phyloP scores from a whole-genome alignment of 768 basidiomycete species.

The Myochromella boudieri region DNA sequence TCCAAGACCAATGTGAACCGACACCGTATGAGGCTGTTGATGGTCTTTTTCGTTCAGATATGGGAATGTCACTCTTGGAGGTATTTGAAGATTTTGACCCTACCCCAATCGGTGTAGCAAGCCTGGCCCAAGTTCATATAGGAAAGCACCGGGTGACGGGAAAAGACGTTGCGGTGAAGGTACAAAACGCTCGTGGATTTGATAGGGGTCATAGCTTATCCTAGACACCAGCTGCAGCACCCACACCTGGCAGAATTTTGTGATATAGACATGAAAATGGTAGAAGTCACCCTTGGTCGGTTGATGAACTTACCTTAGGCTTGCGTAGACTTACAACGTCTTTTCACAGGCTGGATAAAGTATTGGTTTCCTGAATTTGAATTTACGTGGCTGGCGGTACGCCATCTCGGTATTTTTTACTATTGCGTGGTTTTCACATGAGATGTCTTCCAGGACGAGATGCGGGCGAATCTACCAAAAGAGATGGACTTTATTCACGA shows the following conservation, averaged over 20 bases:
- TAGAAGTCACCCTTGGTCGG: slow-evolving; percentile 69
- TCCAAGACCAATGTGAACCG: slow-evolving; percentile 93
- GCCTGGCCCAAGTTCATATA: slow-evolving; percentile 93
- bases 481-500: slow-evolving; percentile 97
- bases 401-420: slow-evolving; percentile 8
- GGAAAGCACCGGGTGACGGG: slow-evolving; percentile 73
- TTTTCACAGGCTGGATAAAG: slow-evolving; percentile 72
- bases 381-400: slow-evolving; percentile 84
- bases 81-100: slow-evolving; percentile 87
- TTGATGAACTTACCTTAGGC: background rate
- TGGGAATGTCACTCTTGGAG: slow-evolving; percentile 68
- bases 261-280: slow-evolving; percentile 87
- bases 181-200: too few relatives aligned
- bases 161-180: slow-evolving; percentile 83
- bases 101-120: slow-evolving; percentile 91
- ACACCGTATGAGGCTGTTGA: slow-evolving; percentile 81
- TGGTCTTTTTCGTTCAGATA: slow-evolving; percentile 74
- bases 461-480: slow-evolving; percentile 86
- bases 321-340: slow-evolving; percentile 6
- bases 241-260: slow-evolving; percentile 92
- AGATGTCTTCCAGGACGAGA: slow-evolving; percentile 75
- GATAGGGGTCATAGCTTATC: slow-evolving; percentile 8
- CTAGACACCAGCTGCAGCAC: slow-evolving; percentile 70
- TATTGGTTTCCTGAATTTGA: slow-evolving; percentile 95
- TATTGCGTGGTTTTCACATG: slow-evolving; percentile 24